These are phyloP conservation scores for Noccaea bulbosa DNA, from an alignment of 345 rosid genomes.

Conservation along the genomic window DNA sequence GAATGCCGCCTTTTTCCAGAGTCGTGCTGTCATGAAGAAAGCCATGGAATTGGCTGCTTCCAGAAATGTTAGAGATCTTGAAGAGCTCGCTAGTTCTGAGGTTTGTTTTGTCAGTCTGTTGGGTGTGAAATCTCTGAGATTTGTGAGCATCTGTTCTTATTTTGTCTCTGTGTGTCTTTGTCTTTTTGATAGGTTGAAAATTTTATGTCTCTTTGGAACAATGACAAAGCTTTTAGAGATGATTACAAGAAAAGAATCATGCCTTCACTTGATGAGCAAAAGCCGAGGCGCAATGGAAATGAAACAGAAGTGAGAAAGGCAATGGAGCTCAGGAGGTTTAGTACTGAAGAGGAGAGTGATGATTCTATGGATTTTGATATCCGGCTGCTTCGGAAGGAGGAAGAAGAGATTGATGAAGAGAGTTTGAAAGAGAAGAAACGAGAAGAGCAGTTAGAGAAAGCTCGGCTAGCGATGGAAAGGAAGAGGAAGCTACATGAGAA, in stretches of 20 bases:
- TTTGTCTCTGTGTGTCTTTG: slow-evolving; percentile 10
- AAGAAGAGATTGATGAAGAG: slow-evolving; percentile 56
- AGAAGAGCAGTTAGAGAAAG: slow-evolving; percentile 79
- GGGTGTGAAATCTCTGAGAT: slow-evolving; percentile 9
- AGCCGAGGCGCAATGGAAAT: slow-evolving; percentile 56
- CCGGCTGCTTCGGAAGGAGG: slow-evolving; percentile 40
- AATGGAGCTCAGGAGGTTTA: slow-evolving; percentile 43
- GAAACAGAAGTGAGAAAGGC: slow-evolving; percentile 39
- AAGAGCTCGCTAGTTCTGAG: slow-evolving; percentile 56
- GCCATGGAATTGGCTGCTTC: slow-evolving; percentile 59
- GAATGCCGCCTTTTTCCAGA: slow-evolving; percentile 59
- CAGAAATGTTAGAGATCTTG: slow-evolving; percentile 57
- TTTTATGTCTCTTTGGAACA: slow-evolving; percentile 74
- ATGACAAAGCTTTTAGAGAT: slow-evolving; percentile 67
- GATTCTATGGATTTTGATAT: slow-evolving; percentile 46
- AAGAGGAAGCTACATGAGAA: slow-evolving; percentile 91
- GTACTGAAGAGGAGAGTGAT: slow-evolving; percentile 44
- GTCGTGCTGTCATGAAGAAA: slow-evolving; percentile 50
- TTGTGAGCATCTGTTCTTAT: slow-evolving; percentile 33
- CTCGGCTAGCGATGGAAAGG: slow-evolving; percentile 81
- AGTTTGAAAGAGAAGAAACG: slow-evolving; percentile 82
- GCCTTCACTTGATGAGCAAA: slow-evolving; percentile 63
- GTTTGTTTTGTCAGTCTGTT: slow-evolving; percentile 45
- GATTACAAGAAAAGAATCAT: slow-evolving; percentile 78
- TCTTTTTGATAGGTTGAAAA: slow-evolving; percentile 59